Base-by-base conservation (phyloP, 352 stramenopile species). In the Pythium rhizo-oryzae region DNA sequence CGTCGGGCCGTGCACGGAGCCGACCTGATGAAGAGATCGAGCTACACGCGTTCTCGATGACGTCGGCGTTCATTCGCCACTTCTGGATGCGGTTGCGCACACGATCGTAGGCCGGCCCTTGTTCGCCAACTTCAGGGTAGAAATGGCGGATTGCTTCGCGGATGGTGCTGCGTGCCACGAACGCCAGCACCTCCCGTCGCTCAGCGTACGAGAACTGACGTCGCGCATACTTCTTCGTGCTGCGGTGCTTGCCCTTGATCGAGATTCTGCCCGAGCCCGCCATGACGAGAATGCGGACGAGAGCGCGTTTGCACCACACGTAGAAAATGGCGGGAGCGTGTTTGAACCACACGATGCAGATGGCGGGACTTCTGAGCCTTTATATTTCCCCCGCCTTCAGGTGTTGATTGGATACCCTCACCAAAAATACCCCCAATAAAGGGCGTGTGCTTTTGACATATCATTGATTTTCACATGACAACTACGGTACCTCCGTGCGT, bases 361-460 rank as follows among this genome's bases (percentile, higher is more conserved):
- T 39, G 12, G 25, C 51, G 8, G 33, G n/a, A 59, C 52, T 47
- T 18, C 33, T 6, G n/a, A 47, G 11, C 12, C 8, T 47, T 47
- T n/a, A 59, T 59, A 46, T 47, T 59, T 59, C 47, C 19, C 33
- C 30, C 9, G 15, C 25, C 52, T 12, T 33, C 8, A 25, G 21
- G 47, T 57, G 25, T 57, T 30, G 16, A n/a, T n/a, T n/a, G n/a
- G n/a, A n/a, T n/a, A 59, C 52, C 52, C n/a, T 18, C 30, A 47
- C 52, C 28, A 59, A 59, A 59, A n/a, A n/a, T 9, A 44, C 28
- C 52, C 52, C n/a, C 8, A 59, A 59, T 59, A 46, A 47, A 59
- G 52, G 52, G 18, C 52, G 18, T 59, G 52, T 59, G 28, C 28
- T 28, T 59, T 30, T 59, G 15, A 59, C 30, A 59, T 59, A 19